A percentile compares a stretch with the other conserved stretches of the same genome.
These are phyloP conservation scores for Aspergillus fijiensis DNA, from an alignment of 2,329 filamentous ascomycete species.

Conservation along the genomic window DNA sequence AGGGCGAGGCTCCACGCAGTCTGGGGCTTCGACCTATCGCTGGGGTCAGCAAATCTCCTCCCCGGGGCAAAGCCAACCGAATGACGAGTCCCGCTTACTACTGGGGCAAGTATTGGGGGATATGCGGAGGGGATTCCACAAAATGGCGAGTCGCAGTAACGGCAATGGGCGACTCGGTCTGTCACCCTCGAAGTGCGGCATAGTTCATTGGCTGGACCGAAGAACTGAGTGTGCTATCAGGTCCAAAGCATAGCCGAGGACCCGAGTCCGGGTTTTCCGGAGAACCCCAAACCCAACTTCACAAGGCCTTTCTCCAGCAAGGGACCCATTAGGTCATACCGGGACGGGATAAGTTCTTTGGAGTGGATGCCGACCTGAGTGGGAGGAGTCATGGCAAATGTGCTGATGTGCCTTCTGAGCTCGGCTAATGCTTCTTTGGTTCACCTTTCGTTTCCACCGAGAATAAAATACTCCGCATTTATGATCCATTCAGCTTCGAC, in stretches of 20 bases:
- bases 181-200: constrained; percentile 6
- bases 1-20: constrained; percentile 1
- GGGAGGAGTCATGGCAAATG: constrained; percentile 3
- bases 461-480: not conserved
- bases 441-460: not conserved
- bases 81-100: constrained; percentile 14
- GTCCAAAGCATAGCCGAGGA: constrained; percentile 10
- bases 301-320: not conserved
- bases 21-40: constrained; percentile 1
- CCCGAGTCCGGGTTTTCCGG: constrained; percentile 1
- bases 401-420: constrained; percentile 1
- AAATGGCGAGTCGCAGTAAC: constrained; percentile 16
- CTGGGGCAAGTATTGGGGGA: constrained; percentile 19
- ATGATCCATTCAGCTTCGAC: not conserved
- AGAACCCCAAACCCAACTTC: not conserved
- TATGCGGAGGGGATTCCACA: constrained; percentile 25
- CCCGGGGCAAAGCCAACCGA: constrained; percentile 17
- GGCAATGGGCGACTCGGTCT: constrained; percentile 7
- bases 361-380: constrained; percentile 7
- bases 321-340: constrained; percentile 1
- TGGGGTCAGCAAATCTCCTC: constrained; percentile 1
- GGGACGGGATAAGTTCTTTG: constrained; percentile 17
- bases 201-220: constrained; percentile 12
- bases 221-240: not conserved
- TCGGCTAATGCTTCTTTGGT: constrained; percentile 3